Base-by-base conservation (phyloP, 495 filamentous ascomycete species). In the Hypomontagnella monticulosa region DNA sequence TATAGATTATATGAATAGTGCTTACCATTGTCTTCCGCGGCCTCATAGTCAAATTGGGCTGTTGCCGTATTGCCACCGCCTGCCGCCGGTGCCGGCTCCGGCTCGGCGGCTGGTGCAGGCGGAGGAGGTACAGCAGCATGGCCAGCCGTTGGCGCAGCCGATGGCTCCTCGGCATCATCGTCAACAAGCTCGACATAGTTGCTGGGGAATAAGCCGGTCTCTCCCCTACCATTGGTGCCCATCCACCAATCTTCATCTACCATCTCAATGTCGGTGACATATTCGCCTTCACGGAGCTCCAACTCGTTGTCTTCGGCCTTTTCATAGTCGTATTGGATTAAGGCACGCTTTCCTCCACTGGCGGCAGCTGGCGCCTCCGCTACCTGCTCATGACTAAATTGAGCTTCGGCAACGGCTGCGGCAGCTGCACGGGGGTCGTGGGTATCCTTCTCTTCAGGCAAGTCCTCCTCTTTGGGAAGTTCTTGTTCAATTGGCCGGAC, bases 171-270 rank as follows among this genome's bases (percentile, higher is more conserved):
- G 1, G 73, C 81, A 14, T 78, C 78, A 20, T 82, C 85, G 18
- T 91, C 89, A 33, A 94, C 79, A 23, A 97, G 75, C 70, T 97
- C 92, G 23, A 98, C 96, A 61, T 98, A 99, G 77, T 97, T 97
- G 75, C 91, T 94, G 0, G 95, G 95, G 81, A 99, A 99, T 27
- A 98, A 81, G 5, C 95, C 95, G 32, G 80, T 85, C 71, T 97
- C 91, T 57, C 95, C 96, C 48, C 76, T 80, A 4, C 78, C 71
- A 74, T 97, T 98, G 56, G 87, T 87, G 9, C 95, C 95, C 84
- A 95, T 88, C 95, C 95, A 99, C 95, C 95, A 99, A 73, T 98
- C 94, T 44, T 86, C 85, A 63, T 99, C 96, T 1, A 99, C 93
- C 92, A 96, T 96, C 43, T 99, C 93, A 71, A 99, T 96, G 63